phyloP scores from a whole-genome alignment of 306 rosid genomes.

The Vicia villosa region DNA sequence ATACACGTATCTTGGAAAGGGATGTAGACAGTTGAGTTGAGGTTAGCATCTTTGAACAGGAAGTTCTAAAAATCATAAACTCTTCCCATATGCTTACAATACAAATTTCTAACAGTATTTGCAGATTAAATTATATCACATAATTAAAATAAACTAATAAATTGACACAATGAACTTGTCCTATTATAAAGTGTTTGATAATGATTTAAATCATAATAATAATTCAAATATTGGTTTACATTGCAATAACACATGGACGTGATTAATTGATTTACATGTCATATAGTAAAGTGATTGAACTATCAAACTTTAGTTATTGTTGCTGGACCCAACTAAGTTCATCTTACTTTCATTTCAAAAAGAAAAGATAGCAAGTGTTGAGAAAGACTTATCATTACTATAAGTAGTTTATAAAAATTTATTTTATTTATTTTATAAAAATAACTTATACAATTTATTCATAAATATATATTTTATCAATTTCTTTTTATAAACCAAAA shows the following conservation, averaged over 20 bases:
- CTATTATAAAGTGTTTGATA: slow-evolving; percentile 46
- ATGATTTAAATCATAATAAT: slow-evolving; percentile 41
- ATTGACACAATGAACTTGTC: slow-evolving; percentile 46
- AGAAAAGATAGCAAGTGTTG: not conserved
- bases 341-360: slow-evolving; percentile 25
- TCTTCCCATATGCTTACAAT: not conserved
- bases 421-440: too few relatives aligned
- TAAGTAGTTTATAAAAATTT: not conserved
- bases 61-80: slow-evolving; percentile 35
- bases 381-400: slow-evolving; percentile 7
- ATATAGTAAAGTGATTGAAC: slow-evolving; percentile 33
- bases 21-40: not conserved
- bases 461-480: too few relatives aligned
- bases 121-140: slow-evolving; percentile 7
- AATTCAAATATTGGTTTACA: slow-evolving; percentile 8
- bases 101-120: not conserved
- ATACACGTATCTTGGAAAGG: slow-evolving; percentile 21
- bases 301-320: slow-evolving; percentile 28
- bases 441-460: too few relatives aligned
- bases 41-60: slow-evolving; percentile 40
- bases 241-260: slow-evolving; percentile 31
- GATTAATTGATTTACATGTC: slow-evolving; percentile 24
- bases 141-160: slow-evolving; percentile 38
- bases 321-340: slow-evolving; percentile 23
- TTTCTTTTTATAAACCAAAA: too few relatives aligned